Evolutionary conservation across 306 rosid species (phyloP), one percentile per base, ranked within the genome.

Genomic region (Cyclanthera cordifolia): DNA sequence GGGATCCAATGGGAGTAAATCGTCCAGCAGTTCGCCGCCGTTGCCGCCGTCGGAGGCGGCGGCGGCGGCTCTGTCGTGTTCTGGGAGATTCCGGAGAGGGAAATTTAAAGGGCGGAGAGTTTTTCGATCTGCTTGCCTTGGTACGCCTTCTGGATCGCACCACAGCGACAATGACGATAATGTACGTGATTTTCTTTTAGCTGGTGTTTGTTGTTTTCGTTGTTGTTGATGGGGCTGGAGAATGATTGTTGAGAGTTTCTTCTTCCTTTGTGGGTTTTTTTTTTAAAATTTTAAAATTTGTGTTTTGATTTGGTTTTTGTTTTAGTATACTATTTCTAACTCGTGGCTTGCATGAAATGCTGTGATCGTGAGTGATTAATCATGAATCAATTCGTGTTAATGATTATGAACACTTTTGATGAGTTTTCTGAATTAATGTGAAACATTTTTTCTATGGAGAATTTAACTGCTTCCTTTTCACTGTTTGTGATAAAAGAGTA

Each of bases 1-100:
- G 99, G 99, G 99, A 74, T 86, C 99, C 66, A 68, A 83, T 64
- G 81, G 95, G 17, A 94, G 99, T 80, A 94, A 90, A 77, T 81
- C 76, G 4, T 80, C 83, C 20, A 63, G 75, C 65, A 56, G 73
- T 72, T 71, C 85, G 47, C 45, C 51, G 58, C 53, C 70, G 37
- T 4, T 1, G 37, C 30, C 91, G 9, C 67, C 89, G 0, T 79
- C 88, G 32, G 13, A 32, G 8, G 0, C 63, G 69, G 2, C 72
- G 58, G 19, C 34, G 34, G 15, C 2, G 53, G 2, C 87, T 57
- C 76, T 85, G 7, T 61, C 84, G 6, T 28, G 76, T 23, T 43
- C 80, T 8, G 82, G 85, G 1, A 77, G 81, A 69, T 60, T 51
- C 57, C 59, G 74, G 19, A 79, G 86, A 75, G 72, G 75, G 69